Conservation (phyloP, 148 eudicot genomes). For the Pharnaceum exiguum region DNA sequence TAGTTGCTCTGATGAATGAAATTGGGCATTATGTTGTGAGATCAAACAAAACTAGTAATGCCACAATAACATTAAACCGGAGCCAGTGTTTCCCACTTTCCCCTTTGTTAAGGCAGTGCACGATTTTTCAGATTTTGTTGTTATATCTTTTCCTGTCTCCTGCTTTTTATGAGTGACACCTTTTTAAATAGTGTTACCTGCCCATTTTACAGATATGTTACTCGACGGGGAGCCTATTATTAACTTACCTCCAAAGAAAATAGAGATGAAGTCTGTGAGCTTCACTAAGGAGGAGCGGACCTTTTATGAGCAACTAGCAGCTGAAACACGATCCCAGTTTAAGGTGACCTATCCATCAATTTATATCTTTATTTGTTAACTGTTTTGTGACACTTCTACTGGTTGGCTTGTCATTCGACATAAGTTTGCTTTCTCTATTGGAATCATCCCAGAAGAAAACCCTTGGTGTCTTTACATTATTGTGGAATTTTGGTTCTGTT, state of each 20-base stretch:
- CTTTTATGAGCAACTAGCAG: conserved; percentile 76
- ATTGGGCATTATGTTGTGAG: too few species aligned
- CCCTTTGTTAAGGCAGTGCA: too few species aligned
- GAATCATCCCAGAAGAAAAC: too few species aligned
- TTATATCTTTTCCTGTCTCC: neutral
- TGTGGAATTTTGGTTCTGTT: too few species aligned
- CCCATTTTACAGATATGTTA: conserved; percentile 52
- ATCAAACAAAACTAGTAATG: too few species aligned
- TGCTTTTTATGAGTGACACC: neutral
- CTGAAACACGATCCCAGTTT: conserved; percentile 77
- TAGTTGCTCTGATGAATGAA: too few species aligned
- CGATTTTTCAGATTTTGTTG: too few species aligned
- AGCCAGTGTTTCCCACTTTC: too few species aligned
- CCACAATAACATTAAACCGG: too few species aligned
- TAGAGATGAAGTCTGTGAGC: conserved; percentile 48
- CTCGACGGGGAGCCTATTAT: conserved; percentile 90
- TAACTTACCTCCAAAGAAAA: conserved; percentile 64
- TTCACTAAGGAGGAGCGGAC: conserved; percentile 76
- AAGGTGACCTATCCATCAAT: conserved; percentile 47
- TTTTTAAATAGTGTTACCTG: neutral
- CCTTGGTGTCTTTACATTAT: too few species aligned
- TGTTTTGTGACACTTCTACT: neutral
- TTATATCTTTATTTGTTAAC: neutral
- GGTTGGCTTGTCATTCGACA: too few species aligned
- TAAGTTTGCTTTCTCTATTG: too few species aligned